phyloP scores from a whole-genome alignment of 108 stramenopile species.

The Seminavis robusta region DNA sequence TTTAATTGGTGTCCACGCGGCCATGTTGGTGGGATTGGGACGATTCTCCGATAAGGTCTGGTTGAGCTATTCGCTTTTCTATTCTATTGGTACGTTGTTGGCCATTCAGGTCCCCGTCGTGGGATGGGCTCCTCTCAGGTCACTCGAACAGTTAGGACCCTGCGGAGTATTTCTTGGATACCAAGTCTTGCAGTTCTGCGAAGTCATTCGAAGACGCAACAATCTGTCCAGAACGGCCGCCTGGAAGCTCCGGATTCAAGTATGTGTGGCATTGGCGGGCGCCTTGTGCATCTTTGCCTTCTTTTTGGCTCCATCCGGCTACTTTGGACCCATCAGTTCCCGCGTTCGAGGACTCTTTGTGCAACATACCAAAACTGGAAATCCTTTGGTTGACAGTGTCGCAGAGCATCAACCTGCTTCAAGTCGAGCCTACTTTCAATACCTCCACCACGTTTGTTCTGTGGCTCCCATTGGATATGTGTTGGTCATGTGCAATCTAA shows the following conservation, averaged over 20 bases:
- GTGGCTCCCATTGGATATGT: slow-evolving; percentile 93
- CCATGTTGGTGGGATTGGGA: slow-evolving; percentile 76
- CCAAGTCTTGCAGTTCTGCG: slow-evolving; percentile 70
- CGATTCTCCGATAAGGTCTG: slow-evolving; percentile 85
- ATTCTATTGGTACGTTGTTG: slow-evolving; percentile 81
- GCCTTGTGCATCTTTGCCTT: slow-evolving; percentile 38
- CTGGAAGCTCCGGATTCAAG: slow-evolving; percentile 63
- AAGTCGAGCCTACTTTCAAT: slow-evolving; percentile 93
- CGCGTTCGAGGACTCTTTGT: slow-evolving; percentile 89
- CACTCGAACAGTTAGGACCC: slow-evolving; percentile 82
- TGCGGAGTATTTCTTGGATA: slow-evolving; percentile 70
- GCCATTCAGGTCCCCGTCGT: slow-evolving; percentile 95
- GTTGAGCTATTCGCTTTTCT: slow-evolving; percentile 90
- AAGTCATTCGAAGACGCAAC: slow-evolving; percentile 43
- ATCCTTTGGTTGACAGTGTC: slow-evolving; percentile 89
- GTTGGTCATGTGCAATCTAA: slow-evolving; percentile 68
- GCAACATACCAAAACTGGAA: slow-evolving; percentile 88
- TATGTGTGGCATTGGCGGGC: slow-evolving; percentile 32
- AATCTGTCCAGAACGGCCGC: slow-evolving; percentile 45
- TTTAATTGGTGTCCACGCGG: slow-evolving; percentile 92
- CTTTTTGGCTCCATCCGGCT: slow-evolving; percentile 77
- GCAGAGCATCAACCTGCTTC: slow-evolving; percentile 98
- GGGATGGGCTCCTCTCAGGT: slow-evolving; percentile 87
- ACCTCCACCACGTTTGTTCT: slow-evolving; percentile 91
- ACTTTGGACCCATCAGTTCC: slow-evolving; percentile 88